Conservation (phyloP, 1,284 basidiomycete genomes). For the Ganoderma sinense region DNA sequence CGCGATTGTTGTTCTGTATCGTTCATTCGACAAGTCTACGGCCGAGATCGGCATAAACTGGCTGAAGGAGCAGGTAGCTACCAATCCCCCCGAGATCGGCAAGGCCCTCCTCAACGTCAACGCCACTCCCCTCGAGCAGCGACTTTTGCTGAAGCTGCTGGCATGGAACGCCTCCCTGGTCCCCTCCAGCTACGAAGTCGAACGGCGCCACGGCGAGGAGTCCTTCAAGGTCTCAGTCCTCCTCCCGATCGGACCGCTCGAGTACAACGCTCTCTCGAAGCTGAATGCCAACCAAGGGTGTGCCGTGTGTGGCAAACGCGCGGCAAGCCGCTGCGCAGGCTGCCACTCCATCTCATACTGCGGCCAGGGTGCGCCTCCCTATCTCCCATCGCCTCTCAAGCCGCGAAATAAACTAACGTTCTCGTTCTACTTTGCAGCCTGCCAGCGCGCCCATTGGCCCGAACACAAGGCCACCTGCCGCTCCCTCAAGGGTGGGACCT, state of each 20-base stretch:
- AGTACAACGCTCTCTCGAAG: slow-evolving; percentile 44
- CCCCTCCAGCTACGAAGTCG: slow-evolving; percentile 33
- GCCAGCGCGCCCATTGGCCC: slow-evolving; percentile 49
- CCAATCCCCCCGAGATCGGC: slow-evolving; percentile 7
- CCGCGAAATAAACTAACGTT: not conserved
- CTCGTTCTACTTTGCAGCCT: slow-evolving; percentile 37
- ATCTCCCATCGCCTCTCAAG: not conserved
- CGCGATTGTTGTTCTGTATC: slow-evolving; percentile 42
- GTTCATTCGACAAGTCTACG: slow-evolving; percentile 27
- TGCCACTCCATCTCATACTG: slow-evolving; percentile 50
- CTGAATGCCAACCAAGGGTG: slow-evolving; percentile 46
- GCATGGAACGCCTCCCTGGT: slow-evolving; percentile 31
- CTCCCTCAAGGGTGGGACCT: slow-evolving; percentile 49
- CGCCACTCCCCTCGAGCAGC: slow-evolving; percentile 36
- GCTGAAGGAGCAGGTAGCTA: slow-evolving; percentile 20
- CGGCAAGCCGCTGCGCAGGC: slow-evolving; percentile 42
- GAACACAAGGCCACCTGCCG: slow-evolving; percentile 47
- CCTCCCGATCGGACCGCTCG: slow-evolving; percentile 47
- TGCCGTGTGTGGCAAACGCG: slow-evolving; percentile 46
- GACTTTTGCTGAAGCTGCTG: not conserved
- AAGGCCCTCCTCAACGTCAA: slow-evolving; percentile 43
- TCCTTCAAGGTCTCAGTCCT: slow-evolving; percentile 44
- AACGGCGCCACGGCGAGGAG: slow-evolving; percentile 22
- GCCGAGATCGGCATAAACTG: slow-evolving; percentile 22
- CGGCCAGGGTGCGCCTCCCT: slow-evolving; percentile 35